Evolutionary conservation across 2,329 filamentous ascomycete species (phyloP).

Genomic region (Cytospora piceae): DNA sequence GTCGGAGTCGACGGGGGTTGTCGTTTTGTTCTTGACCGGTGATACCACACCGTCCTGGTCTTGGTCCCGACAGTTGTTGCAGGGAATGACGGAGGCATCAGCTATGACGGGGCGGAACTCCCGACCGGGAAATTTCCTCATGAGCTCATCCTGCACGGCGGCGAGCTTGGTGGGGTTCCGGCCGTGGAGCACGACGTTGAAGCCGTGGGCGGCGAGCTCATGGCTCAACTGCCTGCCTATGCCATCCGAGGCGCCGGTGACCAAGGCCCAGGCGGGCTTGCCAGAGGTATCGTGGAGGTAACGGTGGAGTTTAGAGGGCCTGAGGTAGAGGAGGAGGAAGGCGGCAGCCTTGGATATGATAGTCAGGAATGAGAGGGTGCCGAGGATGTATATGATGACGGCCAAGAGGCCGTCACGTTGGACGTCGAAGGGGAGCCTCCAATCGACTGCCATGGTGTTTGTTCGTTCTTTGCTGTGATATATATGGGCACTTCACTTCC

Average conservation of each 20-base stretch:
- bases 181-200: slow-evolving; percentile 63
- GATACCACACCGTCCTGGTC: not conserved
- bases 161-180: slow-evolving; percentile 54
- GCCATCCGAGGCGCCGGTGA: slow-evolving; percentile 59
- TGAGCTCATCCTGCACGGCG: slow-evolving; percentile 45
- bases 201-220: slow-evolving; percentile 55
- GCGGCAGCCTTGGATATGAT: slow-evolving; percentile 29
- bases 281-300: slow-evolving; percentile 33
- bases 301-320: slow-evolving; percentile 32
- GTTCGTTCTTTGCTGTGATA: too few species aligned
- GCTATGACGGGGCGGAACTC: slow-evolving; percentile 47
- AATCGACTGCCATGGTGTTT: not conserved
- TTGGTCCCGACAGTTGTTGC: slow-evolving; percentile 8
- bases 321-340: slow-evolving; percentile 24
- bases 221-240: slow-evolving; percentile 56
- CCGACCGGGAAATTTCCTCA: slow-evolving; percentile 43
- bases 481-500: too few species aligned
- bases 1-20: slow-evolving; percentile 33
- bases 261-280: slow-evolving; percentile 47
- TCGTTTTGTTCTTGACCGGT: slow-evolving; percentile 10
- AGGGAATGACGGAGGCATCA: slow-evolving; percentile 43
- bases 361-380: slow-evolving; percentile 14
- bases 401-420: slow-evolving; percentile 13
- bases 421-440: not conserved
- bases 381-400: not conserved